phyloP scores from a whole-genome alignment of 768 basidiomycete species.

The Hericium coralloides region DNA sequence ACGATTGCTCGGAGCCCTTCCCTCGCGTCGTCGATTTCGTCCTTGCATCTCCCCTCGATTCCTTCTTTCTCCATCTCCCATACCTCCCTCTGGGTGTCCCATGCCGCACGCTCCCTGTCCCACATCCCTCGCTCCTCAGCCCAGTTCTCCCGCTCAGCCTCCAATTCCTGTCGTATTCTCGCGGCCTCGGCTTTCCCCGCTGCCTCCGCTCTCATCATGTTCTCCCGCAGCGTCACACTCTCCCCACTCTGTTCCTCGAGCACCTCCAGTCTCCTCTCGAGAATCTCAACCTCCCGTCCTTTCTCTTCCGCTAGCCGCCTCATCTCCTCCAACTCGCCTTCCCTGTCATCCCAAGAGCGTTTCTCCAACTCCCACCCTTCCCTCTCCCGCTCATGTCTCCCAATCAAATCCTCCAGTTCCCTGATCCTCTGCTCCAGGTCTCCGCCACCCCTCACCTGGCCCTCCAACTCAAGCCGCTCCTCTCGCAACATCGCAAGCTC shows the following conservation, averaged over 20 bases:
- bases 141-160: slow-evolving; percentile 28
- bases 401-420: slow-evolving; percentile 51
- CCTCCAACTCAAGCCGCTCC: slow-evolving; percentile 45
- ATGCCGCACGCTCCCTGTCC: slow-evolving; percentile 37
- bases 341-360: slow-evolving; percentile 15
- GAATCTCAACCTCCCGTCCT: slow-evolving; percentile 25
- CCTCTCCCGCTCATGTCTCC: slow-evolving; percentile 42
- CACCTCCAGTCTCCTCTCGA: slow-evolving; percentile 35
- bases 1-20: slow-evolving; percentile 42
- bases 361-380: slow-evolving; percentile 34
- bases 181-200: slow-evolving; percentile 19
- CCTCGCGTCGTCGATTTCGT: slow-evolving; percentile 44
- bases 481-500: slow-evolving; percentile 44
- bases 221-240: slow-evolving; percentile 30
- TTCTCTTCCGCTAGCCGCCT: slow-evolving; percentile 4
- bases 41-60: slow-evolving; percentile 31
- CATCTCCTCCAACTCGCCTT: slow-evolving; percentile 28
- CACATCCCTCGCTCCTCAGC: slow-evolving; percentile 32
- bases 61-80: slow-evolving; percentile 44
- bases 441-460: slow-evolving; percentile 38
- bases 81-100: slow-evolving; percentile 40
- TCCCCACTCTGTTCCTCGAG: slow-evolving; percentile 35
- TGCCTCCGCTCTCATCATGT: slow-evolving; percentile 26
- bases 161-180: slow-evolving; percentile 23
- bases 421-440: slow-evolving; percentile 34